phyloP scores from a whole-genome alignment of 2,329 filamentous ascomycete species.

The Colletotrichum trifolii region DNA sequence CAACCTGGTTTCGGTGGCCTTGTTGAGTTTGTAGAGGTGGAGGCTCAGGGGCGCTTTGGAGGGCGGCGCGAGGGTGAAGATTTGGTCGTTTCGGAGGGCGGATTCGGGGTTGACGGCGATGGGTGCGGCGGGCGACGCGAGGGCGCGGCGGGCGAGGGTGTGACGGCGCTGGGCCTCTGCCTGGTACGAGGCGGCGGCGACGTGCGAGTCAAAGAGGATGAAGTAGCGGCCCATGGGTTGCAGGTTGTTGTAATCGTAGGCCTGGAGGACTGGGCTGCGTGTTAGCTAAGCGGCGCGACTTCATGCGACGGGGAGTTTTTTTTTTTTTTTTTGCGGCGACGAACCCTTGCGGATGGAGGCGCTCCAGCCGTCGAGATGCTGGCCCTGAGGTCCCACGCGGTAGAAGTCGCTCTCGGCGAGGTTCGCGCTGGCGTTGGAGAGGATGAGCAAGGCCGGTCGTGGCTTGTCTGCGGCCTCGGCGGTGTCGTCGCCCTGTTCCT shows the following conservation, averaged over 20 bases:
- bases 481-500: slow-evolving; percentile 1
- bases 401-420: slow-evolving; percentile 77
- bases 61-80: slow-evolving; percentile 62
- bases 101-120: slow-evolving; percentile 55
- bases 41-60: slow-evolving; percentile 43
- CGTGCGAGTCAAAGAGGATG: slow-evolving; percentile 71
- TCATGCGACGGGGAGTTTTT: too few relatives aligned
- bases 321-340: not conserved
- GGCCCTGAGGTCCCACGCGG: slow-evolving; percentile 70
- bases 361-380: slow-evolving; percentile 76
- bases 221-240: slow-evolving; percentile 74
- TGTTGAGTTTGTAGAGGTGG: slow-evolving; percentile 23
- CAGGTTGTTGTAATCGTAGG: slow-evolving; percentile 71
- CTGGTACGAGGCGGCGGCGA: slow-evolving; percentile 72
- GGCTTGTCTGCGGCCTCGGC: not conserved
- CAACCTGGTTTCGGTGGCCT: slow-evolving; percentile 44
- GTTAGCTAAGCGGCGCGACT: slow-evolving; percentile 12
- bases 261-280: slow-evolving; percentile 65
- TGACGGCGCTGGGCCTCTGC: slow-evolving; percentile 58
- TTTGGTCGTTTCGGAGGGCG: slow-evolving; percentile 48
- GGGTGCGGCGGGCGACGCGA: slow-evolving; percentile 47
- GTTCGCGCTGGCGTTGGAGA: slow-evolving; percentile 68
- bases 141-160: slow-evolving; percentile 47
- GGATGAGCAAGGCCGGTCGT: slow-evolving; percentile 58
- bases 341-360: slow-evolving; percentile 68